Evolutionary conservation across 495 filamentous ascomycete species (phyloP).

Genomic region (Aspergillus nidulans): DNA sequence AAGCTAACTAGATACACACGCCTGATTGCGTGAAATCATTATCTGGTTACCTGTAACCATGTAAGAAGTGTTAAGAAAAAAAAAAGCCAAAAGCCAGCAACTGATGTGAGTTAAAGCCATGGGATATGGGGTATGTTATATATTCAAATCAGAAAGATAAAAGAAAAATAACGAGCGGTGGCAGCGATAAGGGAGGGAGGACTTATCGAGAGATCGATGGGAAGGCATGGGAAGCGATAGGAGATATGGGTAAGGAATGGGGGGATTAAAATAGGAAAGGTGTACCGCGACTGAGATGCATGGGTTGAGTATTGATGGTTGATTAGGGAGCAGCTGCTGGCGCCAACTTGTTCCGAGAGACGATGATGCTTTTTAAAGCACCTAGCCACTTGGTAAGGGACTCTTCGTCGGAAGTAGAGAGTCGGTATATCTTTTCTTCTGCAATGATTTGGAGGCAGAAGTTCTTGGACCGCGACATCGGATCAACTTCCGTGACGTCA

Average conservation of each 20-base stretch:
- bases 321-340: not conserved
- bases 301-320: not conserved
- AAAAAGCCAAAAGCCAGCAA: not conserved
- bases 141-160: constrained; percentile 13
- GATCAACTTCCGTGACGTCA: constrained; percentile 89
- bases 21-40: not conserved
- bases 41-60: constrained; percentile 1
- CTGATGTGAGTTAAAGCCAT: constrained; percentile 13
- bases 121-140: constrained; percentile 15
- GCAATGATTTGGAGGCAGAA: constrained; percentile 92
- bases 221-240: not conserved
- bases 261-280: not conserved
- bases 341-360: constrained; percentile 49
- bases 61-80: not conserved
- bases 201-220: not conserved
- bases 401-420: constrained; percentile 81
- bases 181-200: not conserved
- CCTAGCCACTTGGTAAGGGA: constrained; percentile 78
- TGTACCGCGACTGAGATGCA: not conserved
- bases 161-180: not conserved
- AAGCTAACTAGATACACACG: not conserved
- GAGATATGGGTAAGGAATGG: constrained; percentile 1
- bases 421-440: constrained; percentile 87
- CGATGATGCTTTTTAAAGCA: constrained; percentile 80
- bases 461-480: constrained; percentile 75